Base-by-base conservation (phyloP, 495 filamentous ascomycete genomes). In the Pyrenula massariospora region DNA sequence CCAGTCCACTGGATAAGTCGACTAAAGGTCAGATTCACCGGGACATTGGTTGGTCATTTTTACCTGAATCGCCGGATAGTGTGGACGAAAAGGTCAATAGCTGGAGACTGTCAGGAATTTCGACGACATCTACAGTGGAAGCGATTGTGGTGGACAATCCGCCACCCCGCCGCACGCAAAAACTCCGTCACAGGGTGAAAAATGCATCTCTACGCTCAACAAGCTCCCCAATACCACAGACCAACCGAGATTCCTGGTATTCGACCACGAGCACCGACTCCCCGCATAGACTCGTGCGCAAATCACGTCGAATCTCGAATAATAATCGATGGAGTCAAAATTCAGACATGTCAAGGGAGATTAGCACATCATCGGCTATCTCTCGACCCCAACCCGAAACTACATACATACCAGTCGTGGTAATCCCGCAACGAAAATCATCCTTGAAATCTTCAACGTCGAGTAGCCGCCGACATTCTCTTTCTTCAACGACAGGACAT, bases 101-200 rank as follows among this genome's bases (percentile, higher is more conserved):
- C 21, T 67, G 64, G 36, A 63, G 76, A 12, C 77, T 80, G 25
- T 91, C 87, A 20, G 74, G 71, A 15, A 74, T 83, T 58, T 89
- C 87, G 11, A 78, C 75, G 5, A 75, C 78, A 10, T 89, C 87
- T 2, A 89, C 86, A 0, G 77, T 90, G 15, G 85, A 87, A 68
- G 86, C 82, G 11, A 78, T 87, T 66, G 76, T 89, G 23, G 79
- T 89, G 36, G 84, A 86, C 52, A 73, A 77, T 2, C 82, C 79
- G 48, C 73, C 71, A 56, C 66, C 68, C 15, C 62, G 63, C 25
- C 75, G 79, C 51, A 72, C 71, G 12, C 76, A 78, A 60, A 83
- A 78, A 23, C 70, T 91, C 55, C 81, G 87, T 52, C 87, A 90
- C 64, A 81, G 80, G 22, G 82, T 80, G 60, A 90, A 90, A 73